phyloP scores from a whole-genome alignment of 768 basidiomycete species.

The Suillus subalutaceus region DNA sequence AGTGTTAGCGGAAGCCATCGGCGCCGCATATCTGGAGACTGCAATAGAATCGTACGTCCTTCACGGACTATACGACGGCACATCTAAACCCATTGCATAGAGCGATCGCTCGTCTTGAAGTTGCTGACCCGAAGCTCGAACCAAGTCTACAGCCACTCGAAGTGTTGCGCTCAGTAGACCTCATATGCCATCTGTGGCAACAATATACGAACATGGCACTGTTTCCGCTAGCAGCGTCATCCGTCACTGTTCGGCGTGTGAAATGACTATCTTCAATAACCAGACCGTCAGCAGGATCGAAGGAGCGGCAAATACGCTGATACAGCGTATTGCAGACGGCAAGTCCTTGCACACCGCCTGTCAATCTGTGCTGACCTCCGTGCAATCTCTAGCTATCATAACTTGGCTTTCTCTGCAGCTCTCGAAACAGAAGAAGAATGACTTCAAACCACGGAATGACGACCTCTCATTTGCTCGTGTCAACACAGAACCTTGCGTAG shows the following conservation, averaged over 20 bases:
- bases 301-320: constrained; percentile 73
- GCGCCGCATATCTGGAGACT: constrained; percentile 83
- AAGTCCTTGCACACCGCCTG: constrained; percentile 26
- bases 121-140: constrained; percentile 75
- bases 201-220: constrained; percentile 92
- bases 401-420: constrained; percentile 77
- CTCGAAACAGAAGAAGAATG: constrained; percentile 90
- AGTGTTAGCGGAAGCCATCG: constrained; percentile 86
- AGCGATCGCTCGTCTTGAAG: constrained; percentile 78
- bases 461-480: constrained; percentile 93
- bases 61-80: neutral
- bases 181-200: constrained; percentile 96
- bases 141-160: constrained; percentile 72
- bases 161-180: constrained; percentile 73
- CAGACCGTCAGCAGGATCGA: constrained; percentile 86
- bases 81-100: constrained; percentile 14
- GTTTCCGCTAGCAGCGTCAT: constrained; percentile 82
- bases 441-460: constrained; percentile 97
- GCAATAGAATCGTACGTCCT: constrained; percentile 86
- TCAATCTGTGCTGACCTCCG: constrained; percentile 2
- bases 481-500: constrained; percentile 90
- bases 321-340: constrained; percentile 87
- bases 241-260: constrained; percentile 85
- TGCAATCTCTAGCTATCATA: constrained; percentile 55
- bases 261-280: constrained; percentile 92